Conservation (phyloP, 2,329 filamentous ascomycete genomes). For the Penicillium frequentans region DNA sequence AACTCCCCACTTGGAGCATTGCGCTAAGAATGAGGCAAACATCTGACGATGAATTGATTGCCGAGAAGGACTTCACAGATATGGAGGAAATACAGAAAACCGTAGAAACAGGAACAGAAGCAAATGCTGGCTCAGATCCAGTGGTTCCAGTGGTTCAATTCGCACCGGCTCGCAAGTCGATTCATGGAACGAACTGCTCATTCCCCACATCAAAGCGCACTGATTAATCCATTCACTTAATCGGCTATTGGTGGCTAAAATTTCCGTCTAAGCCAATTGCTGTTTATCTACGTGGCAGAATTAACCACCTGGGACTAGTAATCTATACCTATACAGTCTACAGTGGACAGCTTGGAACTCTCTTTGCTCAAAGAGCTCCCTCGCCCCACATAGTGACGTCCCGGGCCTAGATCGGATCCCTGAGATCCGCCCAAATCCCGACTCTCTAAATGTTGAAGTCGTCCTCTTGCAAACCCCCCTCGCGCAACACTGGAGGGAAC, state of each 20-base stretch:
- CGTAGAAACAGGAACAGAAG: background rate
- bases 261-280: background rate
- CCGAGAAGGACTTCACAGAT: too few relatives aligned
- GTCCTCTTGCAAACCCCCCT: background rate
- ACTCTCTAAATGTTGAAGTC: background rate
- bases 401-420: background rate
- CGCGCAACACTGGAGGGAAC: background rate
- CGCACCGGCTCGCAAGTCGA: background rate
- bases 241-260: background rate
- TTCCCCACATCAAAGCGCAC: constrained; percentile 1
- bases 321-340: background rate
- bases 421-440: background rate
- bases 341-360: background rate
- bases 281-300: background rate
- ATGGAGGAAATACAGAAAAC: background rate
- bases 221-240: background rate
- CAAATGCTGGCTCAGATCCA: constrained; percentile 7
- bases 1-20: background rate
- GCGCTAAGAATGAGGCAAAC: background rate
- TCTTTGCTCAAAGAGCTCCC: background rate
- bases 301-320: background rate
- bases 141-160: constrained; percentile 4
- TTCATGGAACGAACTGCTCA: constrained; percentile 17
- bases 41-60: background rate
- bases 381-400: background rate